Base-by-base conservation (phyloP, 2,329 filamentous ascomycete genomes). In the Mycosphaerella sp. region DNA sequence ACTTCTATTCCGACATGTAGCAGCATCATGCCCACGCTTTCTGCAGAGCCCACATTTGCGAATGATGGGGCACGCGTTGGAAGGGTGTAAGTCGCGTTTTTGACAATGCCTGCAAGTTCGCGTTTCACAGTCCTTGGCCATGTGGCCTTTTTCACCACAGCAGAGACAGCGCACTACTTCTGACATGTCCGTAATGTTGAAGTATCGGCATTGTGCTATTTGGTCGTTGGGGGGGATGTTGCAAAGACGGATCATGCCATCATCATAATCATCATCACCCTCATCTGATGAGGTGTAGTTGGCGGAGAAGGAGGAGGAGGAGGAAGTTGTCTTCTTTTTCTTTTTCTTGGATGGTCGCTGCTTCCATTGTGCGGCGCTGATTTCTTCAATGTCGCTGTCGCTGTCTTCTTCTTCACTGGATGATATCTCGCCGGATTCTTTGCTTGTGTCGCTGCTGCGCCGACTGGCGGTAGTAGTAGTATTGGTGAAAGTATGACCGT, bases 11-110 rank as follows among this genome's bases (percentile, higher is more conserved):
- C 36, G 21, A 23, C 57, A 59, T n/a, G 7, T 9, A 6, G 34
- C 21, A 6, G 52, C 44, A 51, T 59, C 57, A 29, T 59, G 57
- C 8, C 57, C 55, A 32, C 52, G 41, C 32, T 57, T 36, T n/a
- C 57, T 48, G 39, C 57, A 59, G 4, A 48, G n/a, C 14, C 44
- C 36, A 23, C 57, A 59, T 32, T 59, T 59, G 4, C 57, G 55
- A 5, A 45, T 2, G 12, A 17, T 43, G 5, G 55, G 55, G 9
- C 57, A 59, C 14, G 55, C 57, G 40, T 21, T 51, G 6, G 55
- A 53, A 17, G 41, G 34, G 39, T 59, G 57, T 4, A 43, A 17
- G 8, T 57, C 52, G 14, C 45, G 44, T 26, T 44, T 51, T 5
- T 46, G 32, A 49, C 57, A 59, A 39, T 59, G 57, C 7, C 36